phyloP scores from a whole-genome alignment of 441 rosid genomes.

The Jatropha multifida region DNA sequence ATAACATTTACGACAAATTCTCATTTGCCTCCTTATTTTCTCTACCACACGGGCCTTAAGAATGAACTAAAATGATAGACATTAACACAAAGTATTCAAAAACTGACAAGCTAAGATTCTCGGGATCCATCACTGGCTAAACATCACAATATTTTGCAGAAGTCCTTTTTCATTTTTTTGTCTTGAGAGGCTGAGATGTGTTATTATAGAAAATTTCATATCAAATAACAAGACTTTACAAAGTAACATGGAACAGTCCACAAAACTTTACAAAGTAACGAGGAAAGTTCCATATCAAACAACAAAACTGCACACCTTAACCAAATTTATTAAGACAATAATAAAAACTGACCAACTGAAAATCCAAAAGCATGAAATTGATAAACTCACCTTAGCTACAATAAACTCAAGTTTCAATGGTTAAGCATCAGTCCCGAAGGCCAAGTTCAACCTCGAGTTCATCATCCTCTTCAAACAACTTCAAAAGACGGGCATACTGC shows the following conservation, averaged over 20 bases:
- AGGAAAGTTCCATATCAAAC: neutral
- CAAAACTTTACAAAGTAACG: neutral
- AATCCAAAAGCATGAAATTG: neutral
- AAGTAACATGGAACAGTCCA: neutral
- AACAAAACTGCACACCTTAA: neutral
- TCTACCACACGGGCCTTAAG: neutral
- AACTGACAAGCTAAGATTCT: neutral
- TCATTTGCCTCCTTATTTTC: neutral
- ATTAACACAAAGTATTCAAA: neutral
- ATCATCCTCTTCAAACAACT: constrained; percentile 97
- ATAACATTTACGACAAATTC: neutral
- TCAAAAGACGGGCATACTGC: constrained; percentile 89
- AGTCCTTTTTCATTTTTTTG: neutral
- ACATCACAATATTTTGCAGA: neutral
- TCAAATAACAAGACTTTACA: neutral
- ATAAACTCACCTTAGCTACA: constrained; percentile 28
- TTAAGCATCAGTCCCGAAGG: constrained; percentile 61
- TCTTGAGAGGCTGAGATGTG: neutral
- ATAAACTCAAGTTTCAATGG: constrained; percentile 17
- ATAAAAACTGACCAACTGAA: neutral
- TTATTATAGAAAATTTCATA: neutral
- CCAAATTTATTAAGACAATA: neutral
- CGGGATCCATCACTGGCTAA: neutral
- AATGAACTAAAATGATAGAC: neutral
- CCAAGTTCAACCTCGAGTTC: constrained; percentile 98